These are phyloP conservation scores for Metarhizium guizhouense DNA, from an alignment of 2,329 filamentous ascomycete species.

Conservation along the genomic window DNA sequence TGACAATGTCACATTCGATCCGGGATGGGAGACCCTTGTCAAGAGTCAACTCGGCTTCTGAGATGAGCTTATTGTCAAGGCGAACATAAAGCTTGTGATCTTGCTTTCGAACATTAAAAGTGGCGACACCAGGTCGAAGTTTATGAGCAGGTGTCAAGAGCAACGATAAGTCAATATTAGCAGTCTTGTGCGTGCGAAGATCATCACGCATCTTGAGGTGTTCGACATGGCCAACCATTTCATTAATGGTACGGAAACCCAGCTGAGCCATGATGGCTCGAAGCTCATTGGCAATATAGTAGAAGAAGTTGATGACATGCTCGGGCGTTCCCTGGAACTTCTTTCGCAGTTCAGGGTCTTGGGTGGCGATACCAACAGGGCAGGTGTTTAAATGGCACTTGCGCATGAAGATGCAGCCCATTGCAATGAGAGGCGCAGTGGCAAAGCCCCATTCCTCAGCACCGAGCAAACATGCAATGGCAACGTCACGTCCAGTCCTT, in stretches of 20 bases:
- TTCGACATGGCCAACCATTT: conserved; percentile 94
- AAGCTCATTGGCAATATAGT: conserved; percentile 93
- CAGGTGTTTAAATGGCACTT: conserved; percentile 70
- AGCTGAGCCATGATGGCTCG: conserved; percentile 95
- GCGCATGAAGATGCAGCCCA: conserved; percentile 94
- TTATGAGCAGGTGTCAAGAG: conserved; percentile 95
- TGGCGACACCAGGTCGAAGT: conserved; percentile 85
- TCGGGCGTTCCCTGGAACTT: conserved; percentile 92
- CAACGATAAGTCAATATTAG: conserved; percentile 86
- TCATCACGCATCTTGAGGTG: conserved; percentile 81
- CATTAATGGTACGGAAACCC: conserved; percentile 90
- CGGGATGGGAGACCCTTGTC: conserved; percentile 90
- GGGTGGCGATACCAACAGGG: conserved; percentile 90
- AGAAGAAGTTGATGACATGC: conserved; percentile 98
- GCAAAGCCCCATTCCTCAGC: conserved; percentile 99
- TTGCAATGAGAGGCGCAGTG: conserved; percentile 86
- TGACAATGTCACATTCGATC: conserved; percentile 93
- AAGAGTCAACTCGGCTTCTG: conserved; percentile 86
- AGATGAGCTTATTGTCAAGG: conserved; percentile 94
- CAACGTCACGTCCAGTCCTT: conserved; percentile 84
- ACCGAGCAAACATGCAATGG: conserved; percentile 87
- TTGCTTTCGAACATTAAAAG: conserved; percentile 96
- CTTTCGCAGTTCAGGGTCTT: conserved; percentile 87
- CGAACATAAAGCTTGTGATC: conserved; percentile 89
- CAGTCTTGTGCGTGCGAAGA: conserved; percentile 76